Percentiles rank a stretch among this genome's conserved stretches.
Evolutionary conservation across 345 rosid species (phyloP).

Genomic region (Syzygium oleosum): DNA sequence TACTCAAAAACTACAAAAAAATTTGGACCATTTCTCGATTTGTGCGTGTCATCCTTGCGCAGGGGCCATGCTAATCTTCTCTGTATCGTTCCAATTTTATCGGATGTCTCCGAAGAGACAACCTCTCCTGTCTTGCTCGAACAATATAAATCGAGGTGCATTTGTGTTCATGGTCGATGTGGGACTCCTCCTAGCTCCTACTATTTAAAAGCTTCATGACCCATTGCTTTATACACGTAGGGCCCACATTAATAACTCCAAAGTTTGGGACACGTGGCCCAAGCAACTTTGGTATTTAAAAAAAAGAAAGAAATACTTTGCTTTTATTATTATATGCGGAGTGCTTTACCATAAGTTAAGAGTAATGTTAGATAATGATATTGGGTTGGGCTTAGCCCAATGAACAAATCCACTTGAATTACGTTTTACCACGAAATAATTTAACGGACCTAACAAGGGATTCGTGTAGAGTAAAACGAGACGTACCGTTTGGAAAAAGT

Average conservation of each 20-base stretch:
- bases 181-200: not conserved
- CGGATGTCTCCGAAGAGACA: not conserved
- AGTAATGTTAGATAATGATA: no score
- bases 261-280: no score
- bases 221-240: not conserved
- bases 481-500: not conserved
- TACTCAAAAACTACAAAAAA: no score
- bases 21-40: no score
- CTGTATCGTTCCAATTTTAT: slow-evolving; percentile 1
- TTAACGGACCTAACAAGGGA: not conserved
- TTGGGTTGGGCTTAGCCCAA: not conserved
- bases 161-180: not conserved
- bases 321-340: no score
- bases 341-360: no score
- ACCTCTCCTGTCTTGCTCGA: fast-evolving
- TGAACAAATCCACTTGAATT: not conserved
- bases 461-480: fast-evolving
- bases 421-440: not conserved
- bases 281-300: no score
- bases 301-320: no score
- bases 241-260: not conserved
- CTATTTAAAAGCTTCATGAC: not conserved
- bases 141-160: no score
- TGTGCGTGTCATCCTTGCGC: no score
- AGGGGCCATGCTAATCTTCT: not conserved